Evolutionary conservation across 2,329 filamentous ascomycete species (phyloP), one percentile per base, ranked within the genome.

Genomic region (Westerdykella ornata): DNA sequence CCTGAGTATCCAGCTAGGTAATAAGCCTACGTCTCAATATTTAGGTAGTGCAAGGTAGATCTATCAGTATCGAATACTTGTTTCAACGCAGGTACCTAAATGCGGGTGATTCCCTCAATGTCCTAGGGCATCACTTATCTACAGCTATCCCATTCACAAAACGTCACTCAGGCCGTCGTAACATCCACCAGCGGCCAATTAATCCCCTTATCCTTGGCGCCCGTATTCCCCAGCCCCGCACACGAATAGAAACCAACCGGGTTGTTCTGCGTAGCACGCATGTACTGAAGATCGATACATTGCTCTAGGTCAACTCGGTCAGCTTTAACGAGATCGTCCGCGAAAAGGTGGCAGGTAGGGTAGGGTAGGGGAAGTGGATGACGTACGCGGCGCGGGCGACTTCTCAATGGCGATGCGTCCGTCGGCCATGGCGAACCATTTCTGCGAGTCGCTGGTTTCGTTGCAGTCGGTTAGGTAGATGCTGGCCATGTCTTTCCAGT

Each of bases 401-500:
- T 39, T 51, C 2, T 35, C 41, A 9, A 60, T 38, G 2, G 52
- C 54, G 34, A 62, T 60, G 2, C 59, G 46, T 5, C 59, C 59
- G 39, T 63, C 59, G 16, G 46, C 46, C 53, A 57, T 56, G 5
- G 48, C 54, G 14, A 45, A 45, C 56, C 54, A 62, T 19, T 55
- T 52, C 41, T 62, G 59, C 9, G 44, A 52, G 3, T 38, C 44
- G 14, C 53, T 53, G 3, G 50, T 54, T 14, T 44, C 47, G 3
- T 48, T 38, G 44, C 59, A 63, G 3, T 52, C 48, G 17, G 54
- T 52, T 4, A 61, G 38, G 18, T 47, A 56, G 34, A 63, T 51
- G 37, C 38, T 48, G 6, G 46, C 58, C 58, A 62, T 62, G 32
- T 63, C 57, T 43, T 58, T 61, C 58, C 58, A 62, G n/a, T 46